Evolutionary conservation across 257 asterid genomes (phyloP).

Genomic region (Osmanthus fragrans): DNA sequence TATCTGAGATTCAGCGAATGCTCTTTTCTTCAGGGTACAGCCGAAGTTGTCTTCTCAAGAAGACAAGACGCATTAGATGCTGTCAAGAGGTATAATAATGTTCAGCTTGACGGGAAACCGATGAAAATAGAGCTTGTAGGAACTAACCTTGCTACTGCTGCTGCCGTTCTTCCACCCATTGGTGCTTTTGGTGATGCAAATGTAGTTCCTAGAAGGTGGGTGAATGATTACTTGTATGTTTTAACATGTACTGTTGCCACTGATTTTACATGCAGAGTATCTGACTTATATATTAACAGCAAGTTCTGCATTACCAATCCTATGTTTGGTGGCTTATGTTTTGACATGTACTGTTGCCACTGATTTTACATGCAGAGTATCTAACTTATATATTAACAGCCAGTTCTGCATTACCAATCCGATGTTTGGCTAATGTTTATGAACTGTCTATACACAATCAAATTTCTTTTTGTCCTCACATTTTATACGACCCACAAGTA

Average conservation of each 20-base stretch:
- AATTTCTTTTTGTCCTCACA: no score
- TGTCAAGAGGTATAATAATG: slow-evolving; percentile 50
- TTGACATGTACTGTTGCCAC: no score
- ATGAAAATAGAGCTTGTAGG: slow-evolving; percentile 67
- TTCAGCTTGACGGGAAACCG: slow-evolving; percentile 74
- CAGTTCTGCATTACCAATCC: no score
- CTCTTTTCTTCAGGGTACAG: slow-evolving; percentile 71
- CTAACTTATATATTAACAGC: background rate
- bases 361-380: background rate
- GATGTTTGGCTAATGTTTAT: no score
- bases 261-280: background rate
- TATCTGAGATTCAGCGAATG: slow-evolving; percentile 30
- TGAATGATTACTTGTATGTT: background rate
- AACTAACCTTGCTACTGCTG: slow-evolving; percentile 35
- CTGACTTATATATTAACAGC: background rate
- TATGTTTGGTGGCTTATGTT: no score
- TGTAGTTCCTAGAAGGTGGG: slow-evolving; percentile 48
- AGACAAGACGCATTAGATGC: slow-evolving; percentile 81
- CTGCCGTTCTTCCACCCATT: slow-evolving; percentile 33
- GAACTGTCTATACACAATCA: no score
- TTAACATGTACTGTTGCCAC: background rate
- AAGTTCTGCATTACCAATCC: no score
- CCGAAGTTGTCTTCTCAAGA: slow-evolving; percentile 70
- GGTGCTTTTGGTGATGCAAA: slow-evolving; percentile 38
- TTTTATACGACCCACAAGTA: no score